A percentile compares a stretch with the other conserved stretches of the same genome.
These are phyloP conservation scores for Mycena maculata DNA, from an alignment of 768 basidiomycete genomes.

Conservation along the genomic window DNA sequence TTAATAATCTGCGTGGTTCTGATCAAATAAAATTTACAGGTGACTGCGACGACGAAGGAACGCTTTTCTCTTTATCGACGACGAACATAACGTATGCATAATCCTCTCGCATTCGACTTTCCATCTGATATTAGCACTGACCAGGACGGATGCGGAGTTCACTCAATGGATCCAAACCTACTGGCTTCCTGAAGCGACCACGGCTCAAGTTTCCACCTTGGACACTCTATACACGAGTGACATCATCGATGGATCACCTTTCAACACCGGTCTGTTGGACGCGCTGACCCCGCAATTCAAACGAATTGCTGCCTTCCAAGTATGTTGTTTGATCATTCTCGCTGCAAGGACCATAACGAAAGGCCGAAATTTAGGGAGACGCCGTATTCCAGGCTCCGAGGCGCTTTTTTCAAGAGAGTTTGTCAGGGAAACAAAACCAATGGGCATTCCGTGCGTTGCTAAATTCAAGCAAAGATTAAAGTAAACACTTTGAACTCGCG, in stretches of 20 bases:
- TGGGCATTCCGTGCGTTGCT: conserved; percentile 49
- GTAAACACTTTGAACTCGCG: neutral
- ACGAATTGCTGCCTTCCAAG: conserved; percentile 36
- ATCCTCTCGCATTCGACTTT: neutral
- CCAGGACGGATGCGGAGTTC: conserved; percentile 31
- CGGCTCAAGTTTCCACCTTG: neutral
- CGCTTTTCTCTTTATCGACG: conserved; percentile 44
- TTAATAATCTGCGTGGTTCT: neutral
- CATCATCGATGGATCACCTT: conserved; percentile 31
- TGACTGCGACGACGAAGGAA: conserved; percentile 52
- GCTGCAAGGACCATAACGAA: neutral
- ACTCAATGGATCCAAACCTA: conserved; percentile 12
- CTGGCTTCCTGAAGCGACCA: conserved; percentile 21
- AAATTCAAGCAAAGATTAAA: neutral
- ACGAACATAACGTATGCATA: conserved; percentile 43
- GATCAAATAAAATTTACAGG: neutral
- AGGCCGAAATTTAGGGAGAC: conserved; percentile 48
- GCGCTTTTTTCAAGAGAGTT: conserved; percentile 57
- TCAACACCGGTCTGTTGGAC: conserved; percentile 28
- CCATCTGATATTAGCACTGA: neutral
- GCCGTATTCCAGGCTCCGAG: conserved; percentile 62
- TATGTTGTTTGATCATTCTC: neutral
- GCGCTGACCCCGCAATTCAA: conserved; percentile 36
- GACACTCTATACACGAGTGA: conserved; percentile 27
- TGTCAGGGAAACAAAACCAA: conserved; percentile 52